Percentiles rank a stretch among this genome's conserved stretches.
Conservation (phyloP, 1,139 yeast species). For the Scheffersomyces cryptocercus region DNA sequence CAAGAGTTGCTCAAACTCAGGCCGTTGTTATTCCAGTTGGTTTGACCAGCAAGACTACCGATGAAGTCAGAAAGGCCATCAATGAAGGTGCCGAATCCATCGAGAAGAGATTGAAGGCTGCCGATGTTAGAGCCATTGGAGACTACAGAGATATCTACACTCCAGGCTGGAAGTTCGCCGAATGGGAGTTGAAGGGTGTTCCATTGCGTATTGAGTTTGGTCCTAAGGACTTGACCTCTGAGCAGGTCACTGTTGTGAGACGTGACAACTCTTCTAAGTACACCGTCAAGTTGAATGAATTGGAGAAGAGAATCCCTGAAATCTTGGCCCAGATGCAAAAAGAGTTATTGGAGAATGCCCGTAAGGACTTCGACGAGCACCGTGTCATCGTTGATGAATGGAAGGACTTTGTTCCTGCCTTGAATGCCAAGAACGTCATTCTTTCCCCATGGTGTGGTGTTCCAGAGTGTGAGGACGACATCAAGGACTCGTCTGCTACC, state of each 20-base stretch:
- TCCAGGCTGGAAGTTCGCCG: constrained; percentile 99
- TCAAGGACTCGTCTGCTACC: constrained; percentile 88
- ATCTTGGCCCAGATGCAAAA: constrained; percentile 79
- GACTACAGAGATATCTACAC: constrained; percentile 94
- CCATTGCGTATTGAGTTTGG: constrained; percentile 95
- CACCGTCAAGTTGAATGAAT: constrained; percentile 61
- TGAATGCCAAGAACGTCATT: constrained; percentile 88
- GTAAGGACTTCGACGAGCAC: constrained; percentile 78
- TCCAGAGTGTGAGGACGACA: constrained; percentile 92
- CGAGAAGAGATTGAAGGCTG: constrained; percentile 55
- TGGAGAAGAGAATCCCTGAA: constrained; percentile 69
- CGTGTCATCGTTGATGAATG: constrained; percentile 79
- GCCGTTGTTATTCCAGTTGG: constrained; percentile 95
- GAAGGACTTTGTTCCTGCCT: constrained; percentile 90
- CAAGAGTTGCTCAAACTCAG: constrained; percentile 92
- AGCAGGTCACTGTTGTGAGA: constrained; percentile 84
- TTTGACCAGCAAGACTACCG: constrained; percentile 80
- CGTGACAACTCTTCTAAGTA: constrained; percentile 85
- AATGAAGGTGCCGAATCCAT: constrained; percentile 68
- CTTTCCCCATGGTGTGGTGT: constrained; percentile 98
- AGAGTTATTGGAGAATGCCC: constrained; percentile 76
- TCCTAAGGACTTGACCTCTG: constrained; percentile 85
- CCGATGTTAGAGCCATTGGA: constrained; percentile 72
- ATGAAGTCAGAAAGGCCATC: constrained; percentile 70
- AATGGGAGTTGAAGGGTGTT: constrained; percentile 94